phyloP scores from a whole-genome alignment of 495 filamentous ascomycete genomes.

The Xylaria longipes region DNA sequence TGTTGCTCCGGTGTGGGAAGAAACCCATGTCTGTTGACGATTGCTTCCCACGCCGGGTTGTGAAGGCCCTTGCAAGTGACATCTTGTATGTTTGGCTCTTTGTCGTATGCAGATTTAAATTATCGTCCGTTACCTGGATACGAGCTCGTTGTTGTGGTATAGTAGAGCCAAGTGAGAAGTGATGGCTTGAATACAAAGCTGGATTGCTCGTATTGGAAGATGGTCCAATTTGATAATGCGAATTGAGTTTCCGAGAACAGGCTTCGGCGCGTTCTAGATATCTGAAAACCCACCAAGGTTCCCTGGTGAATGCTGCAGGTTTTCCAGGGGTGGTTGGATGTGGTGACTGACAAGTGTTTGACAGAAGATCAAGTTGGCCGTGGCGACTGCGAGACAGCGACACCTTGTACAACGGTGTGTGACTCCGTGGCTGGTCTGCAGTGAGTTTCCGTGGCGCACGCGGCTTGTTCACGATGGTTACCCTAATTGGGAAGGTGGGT shows the following conservation, averaged over 20 bases:
- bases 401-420: slow-evolving; percentile 15
- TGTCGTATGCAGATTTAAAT: not conserved
- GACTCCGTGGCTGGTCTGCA: not conserved
- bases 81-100: slow-evolving; percentile 41
- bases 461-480: slow-evolving; percentile 17
- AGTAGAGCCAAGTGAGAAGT: not conserved
- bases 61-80: slow-evolving; percentile 73
- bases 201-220: not conserved
- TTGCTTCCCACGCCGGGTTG: slow-evolving; percentile 58
- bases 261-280: not conserved
- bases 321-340: not conserved
- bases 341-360: slow-evolving; percentile 1
- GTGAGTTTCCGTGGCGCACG: slow-evolving; percentile 18
- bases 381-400: slow-evolving; percentile 6
- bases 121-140: not conserved
- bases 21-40: slow-evolving; percentile 44
- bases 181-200: not conserved
- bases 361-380: slow-evolving; percentile 8
- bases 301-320: not conserved
- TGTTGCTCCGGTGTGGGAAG: slow-evolving; percentile 54
- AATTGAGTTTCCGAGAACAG: slow-evolving; percentile 10
- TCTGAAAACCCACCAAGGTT: not conserved
- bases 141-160: not conserved
- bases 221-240: not conserved
- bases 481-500: slow-evolving; percentile 27